Evolutionary conservation across 108 stramenopile genomes (phyloP).

Genomic region (Skeletonema costatum): DNA sequence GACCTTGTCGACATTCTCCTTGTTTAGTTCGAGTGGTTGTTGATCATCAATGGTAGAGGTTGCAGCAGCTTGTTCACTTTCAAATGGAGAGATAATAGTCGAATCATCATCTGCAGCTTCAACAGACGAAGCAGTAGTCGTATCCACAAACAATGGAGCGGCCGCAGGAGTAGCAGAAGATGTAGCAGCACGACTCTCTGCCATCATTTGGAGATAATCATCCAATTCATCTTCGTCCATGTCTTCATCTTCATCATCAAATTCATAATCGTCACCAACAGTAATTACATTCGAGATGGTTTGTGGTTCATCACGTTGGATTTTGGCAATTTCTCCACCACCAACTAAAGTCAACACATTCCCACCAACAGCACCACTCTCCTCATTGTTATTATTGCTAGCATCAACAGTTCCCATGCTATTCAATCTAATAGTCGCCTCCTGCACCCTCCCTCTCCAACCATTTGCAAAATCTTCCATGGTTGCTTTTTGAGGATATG

Average conservation of each 20-base stretch:
- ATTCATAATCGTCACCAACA: conserved; percentile 30
- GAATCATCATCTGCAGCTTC: conserved; percentile 7
- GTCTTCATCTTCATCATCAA: conserved; percentile 76
- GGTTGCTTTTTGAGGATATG: conserved; percentile 67
- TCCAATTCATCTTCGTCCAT: conserved; percentile 76
- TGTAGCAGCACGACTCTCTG: conserved; percentile 38
- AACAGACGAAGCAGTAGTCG: conserved; percentile 5
- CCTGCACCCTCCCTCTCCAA: conserved; percentile 64
- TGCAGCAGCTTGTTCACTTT: conserved; percentile 13
- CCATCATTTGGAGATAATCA: conserved; percentile 69
- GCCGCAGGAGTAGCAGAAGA: conserved; percentile 11
- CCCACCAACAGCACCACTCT: conserved; percentile 33
- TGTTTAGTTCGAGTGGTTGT: conserved; percentile 64
- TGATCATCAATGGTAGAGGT: conserved; percentile 25
- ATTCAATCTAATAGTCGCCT: conserved; percentile 42
- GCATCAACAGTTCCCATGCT: not conserved
- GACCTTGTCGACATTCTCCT: conserved; percentile 91
- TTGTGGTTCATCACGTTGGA: not conserved
- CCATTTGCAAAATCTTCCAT: conserved; percentile 78
- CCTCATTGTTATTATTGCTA: conserved; percentile 13
- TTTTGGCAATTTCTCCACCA: not conserved
- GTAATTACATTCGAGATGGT: not conserved
- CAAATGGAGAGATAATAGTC: conserved; percentile 66
- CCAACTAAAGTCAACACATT: conserved; percentile 12
- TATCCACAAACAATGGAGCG: conserved; percentile 45